Evolutionary conservation across 306 rosid genomes (phyloP).

Genomic region (Fagus sylvatica): DNA sequence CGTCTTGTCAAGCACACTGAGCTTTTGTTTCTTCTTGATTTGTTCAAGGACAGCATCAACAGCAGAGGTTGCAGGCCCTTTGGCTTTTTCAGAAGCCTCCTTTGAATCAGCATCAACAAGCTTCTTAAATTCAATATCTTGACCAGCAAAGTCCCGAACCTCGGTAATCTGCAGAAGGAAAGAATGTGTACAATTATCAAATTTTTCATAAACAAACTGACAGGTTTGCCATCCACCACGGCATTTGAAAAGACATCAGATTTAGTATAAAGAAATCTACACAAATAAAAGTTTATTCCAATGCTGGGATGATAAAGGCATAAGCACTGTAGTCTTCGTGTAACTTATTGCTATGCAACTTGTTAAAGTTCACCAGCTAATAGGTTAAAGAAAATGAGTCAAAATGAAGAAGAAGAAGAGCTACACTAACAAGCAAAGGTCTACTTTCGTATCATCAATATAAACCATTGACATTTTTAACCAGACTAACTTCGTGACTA

Average conservation of each 20-base stretch:
- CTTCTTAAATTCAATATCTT: conserved; percentile 83
- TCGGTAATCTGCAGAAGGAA: conserved; percentile 68
- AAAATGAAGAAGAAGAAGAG: neutral
- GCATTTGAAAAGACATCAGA: conserved; percentile 8
- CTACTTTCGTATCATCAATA: neutral
- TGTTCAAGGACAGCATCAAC: conserved; percentile 88
- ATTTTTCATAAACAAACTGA: neutral
- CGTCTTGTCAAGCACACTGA: conserved; percentile 94
- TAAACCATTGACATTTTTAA: neutral
- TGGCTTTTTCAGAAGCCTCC: conserved; percentile 73
- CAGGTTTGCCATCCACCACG: conserved; percentile 4
- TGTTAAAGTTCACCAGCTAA: neutral
- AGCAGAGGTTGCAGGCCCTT: conserved; percentile 71
- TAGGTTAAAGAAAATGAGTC: neutral
- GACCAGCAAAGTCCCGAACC: conserved; percentile 95
- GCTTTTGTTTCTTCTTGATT: conserved; percentile 92
- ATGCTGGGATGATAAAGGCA: neutral
- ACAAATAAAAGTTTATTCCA: neutral
- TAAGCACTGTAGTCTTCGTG: neutral
- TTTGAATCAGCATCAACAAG: conserved; percentile 83
- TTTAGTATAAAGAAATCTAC: neutral
- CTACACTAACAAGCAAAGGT: neutral
- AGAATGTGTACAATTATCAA: conserved; percentile 14
- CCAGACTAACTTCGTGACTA: neutral
- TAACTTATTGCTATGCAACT: neutral